Evolutionary conservation across 805 yeast genomes (phyloP), one percentile per base, ranked within the genome.

Genomic region (Kodamaea restingae): DNA sequence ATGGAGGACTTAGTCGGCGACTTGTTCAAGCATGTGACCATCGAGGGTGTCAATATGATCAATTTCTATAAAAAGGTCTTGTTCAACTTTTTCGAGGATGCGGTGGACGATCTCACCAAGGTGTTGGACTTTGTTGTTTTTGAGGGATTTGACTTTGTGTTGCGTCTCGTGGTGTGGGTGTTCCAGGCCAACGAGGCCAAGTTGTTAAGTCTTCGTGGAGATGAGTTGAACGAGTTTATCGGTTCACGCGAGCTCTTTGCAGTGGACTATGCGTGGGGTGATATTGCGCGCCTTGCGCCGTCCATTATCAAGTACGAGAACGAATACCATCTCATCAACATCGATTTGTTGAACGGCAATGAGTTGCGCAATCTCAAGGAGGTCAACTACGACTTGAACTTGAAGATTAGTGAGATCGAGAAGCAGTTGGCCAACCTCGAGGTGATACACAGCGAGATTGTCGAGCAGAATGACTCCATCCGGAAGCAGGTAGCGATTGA

Each of bases 331-430:
- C 52, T 69, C 35, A 55, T 65, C 25, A 59, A 60, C 41, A 64
- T 67, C 15, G 67, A 65, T 47, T 56, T 67, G 5, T 49, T 67
- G 29, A 63, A 56, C 38, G 59, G 61, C 39, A 59, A 61, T 43
- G 74, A 68, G 45, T 52, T 67, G 18, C 42, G 57, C 14, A 67
- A 64, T 47, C 51, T 65, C 39, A 56, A 58, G 38, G 74, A 68
- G 40, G 51, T 58, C n/a, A 54, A 63, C 40, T 61, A 60, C 22
- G 67, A 63, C 29, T 57, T 69, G 34, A 38, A 43, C 9, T 36
- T 46, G 20, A 59, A 56, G 28, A 52, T 64, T 7, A 43, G 41
- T 9, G 64, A 57, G 15, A 43, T 65, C 24, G 52, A 53, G 10
- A 46, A 46, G 14, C 62, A 62, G 38, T 50, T 63, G 18, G 53